These are phyloP conservation scores for Harringtonia aguacate DNA, from an alignment of 2,329 filamentous ascomycete genomes.

Conservation along the genomic window DNA sequence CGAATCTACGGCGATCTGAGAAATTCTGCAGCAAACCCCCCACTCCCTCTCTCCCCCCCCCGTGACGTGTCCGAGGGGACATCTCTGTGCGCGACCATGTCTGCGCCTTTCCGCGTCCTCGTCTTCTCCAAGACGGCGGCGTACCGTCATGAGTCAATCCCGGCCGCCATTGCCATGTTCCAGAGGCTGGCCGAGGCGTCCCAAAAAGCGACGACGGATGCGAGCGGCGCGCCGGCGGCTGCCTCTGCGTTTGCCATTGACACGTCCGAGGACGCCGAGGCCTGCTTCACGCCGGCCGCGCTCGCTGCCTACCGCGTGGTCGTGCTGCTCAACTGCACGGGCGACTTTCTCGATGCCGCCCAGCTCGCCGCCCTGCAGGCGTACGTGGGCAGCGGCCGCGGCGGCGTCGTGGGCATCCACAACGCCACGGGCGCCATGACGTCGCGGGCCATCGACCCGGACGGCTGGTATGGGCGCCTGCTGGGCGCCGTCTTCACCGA, in stretches of 20 bases:
- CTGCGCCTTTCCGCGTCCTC: conserved; percentile 20
- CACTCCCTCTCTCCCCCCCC: too few relatives aligned
- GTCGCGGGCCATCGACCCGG: conserved; percentile 8
- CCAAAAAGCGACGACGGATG: too few relatives aligned
- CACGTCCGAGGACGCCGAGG: conserved; percentile 23
- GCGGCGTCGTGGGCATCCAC: conserved; percentile 30
- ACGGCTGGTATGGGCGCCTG: conserved; percentile 25
- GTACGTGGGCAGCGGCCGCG: conserved; percentile 20
- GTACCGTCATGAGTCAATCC: conserved; percentile 28
- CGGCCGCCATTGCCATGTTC: conserved; percentile 22
- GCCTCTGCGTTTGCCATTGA: conserved; percentile 19
- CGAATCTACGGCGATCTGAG: too few relatives aligned
- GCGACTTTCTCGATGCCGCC: conserved; percentile 21
- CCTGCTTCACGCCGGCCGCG: conserved; percentile 17
- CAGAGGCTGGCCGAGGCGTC: conserved; percentile 17
- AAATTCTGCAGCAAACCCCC: too few relatives aligned
- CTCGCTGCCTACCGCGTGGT: conserved; percentile 23
- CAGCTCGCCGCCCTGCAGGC: conserved; percentile 23
- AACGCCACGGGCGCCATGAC: conserved; percentile 24
- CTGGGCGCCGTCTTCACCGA: conserved; percentile 26
- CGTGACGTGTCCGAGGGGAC: too few relatives aligned
- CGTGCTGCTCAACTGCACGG: conserved; percentile 27
- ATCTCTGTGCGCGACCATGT: not conserved
- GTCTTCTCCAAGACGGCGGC: conserved; percentile 27
- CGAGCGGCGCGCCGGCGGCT: not conserved